phyloP scores from a whole-genome alignment of 768 basidiomycete genomes.

The Fistulinella prunicolor region DNA sequence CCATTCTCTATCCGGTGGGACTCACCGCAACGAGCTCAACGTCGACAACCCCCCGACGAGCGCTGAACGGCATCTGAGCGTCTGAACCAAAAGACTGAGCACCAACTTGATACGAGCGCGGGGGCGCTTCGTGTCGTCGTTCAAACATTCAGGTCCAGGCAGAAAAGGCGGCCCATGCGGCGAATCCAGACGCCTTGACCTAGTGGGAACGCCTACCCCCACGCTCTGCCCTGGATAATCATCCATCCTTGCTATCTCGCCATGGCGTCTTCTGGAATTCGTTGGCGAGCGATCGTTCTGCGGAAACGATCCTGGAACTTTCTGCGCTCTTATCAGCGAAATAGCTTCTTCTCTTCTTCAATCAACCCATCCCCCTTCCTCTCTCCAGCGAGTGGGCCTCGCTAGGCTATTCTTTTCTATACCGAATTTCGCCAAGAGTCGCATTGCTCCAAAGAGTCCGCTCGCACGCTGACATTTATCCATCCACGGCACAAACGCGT shows the following conservation, averaged over 20 bases:
- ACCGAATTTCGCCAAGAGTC: slow-evolving; percentile 10
- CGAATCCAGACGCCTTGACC: no score
- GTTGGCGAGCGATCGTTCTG: slow-evolving; percentile 7
- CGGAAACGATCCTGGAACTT: slow-evolving; percentile 12
- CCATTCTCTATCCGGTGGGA: background rate
- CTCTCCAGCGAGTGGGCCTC: slow-evolving; percentile 9
- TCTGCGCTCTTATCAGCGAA: slow-evolving; percentile 17
- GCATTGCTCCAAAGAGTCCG: background rate
- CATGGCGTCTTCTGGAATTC: background rate
- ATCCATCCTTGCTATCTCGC: slow-evolving; percentile 1
- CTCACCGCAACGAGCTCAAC: background rate
- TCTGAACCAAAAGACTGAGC: no score
- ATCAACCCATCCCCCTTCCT: slow-evolving; percentile 2
- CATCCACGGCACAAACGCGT: slow-evolving; percentile 20
- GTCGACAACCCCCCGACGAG: no score
- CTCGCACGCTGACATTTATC: background rate
- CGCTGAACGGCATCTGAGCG: no score
- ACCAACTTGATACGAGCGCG: no score
- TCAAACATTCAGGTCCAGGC: background rate
- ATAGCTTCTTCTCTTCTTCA: background rate
- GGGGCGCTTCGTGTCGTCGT: no score
- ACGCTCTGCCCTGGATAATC: no score
- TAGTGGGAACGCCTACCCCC: no score
- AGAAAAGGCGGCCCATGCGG: no score
- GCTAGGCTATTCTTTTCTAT: slow-evolving; percentile 5